Evolutionary conservation across 2,329 filamentous ascomycete genomes (phyloP).

Genomic region (Ophiocordyceps camponoti-leonardi): DNA sequence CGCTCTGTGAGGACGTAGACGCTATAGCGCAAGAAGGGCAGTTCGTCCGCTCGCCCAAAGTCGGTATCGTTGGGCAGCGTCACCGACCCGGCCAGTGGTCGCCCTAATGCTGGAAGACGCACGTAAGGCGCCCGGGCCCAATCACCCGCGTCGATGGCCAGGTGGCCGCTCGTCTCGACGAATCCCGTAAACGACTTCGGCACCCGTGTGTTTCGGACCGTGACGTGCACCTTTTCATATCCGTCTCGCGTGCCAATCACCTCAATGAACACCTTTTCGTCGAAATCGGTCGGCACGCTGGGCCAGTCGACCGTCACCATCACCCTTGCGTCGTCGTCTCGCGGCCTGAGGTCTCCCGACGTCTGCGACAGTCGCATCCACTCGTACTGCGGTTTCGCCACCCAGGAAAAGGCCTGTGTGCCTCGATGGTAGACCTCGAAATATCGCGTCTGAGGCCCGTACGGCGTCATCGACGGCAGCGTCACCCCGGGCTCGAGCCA

Average conservation of each 20-base stretch:
- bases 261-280: conserved; percentile 22
- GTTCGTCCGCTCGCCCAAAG: conserved; percentile 4
- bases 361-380: conserved; percentile 14
- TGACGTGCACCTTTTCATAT: conserved; percentile 17
- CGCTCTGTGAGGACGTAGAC: conserved; percentile 13
- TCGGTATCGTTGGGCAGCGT: conserved; percentile 5
- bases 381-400: conserved; percentile 12
- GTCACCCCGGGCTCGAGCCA: conserved; percentile 13
- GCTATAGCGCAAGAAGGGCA: conserved; percentile 11
- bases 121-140: conserved; percentile 9
- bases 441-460: conserved; percentile 13
- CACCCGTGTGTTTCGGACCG: conserved; percentile 6
- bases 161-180: conserved; percentile 14
- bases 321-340: conserved; percentile 13
- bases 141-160: conserved; percentile 16
- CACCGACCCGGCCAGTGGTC: conserved; percentile 7
- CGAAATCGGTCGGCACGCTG: conserved; percentile 18
- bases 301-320: conserved; percentile 16
- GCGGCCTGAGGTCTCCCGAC: conserved; percentile 12
- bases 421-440: conserved; percentile 19
- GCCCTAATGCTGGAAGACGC: conserved; percentile 14
- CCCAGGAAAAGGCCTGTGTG: conserved; percentile 13
- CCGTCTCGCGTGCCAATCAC: conserved; percentile 18
- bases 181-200: conserved; percentile 18
- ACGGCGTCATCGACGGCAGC: conserved; percentile 14